Evolutionary conservation across 352 stramenopile species (phyloP), one percentile per base, ranked within the genome.

Genomic region (Globisporangium recalcitrans): DNA sequence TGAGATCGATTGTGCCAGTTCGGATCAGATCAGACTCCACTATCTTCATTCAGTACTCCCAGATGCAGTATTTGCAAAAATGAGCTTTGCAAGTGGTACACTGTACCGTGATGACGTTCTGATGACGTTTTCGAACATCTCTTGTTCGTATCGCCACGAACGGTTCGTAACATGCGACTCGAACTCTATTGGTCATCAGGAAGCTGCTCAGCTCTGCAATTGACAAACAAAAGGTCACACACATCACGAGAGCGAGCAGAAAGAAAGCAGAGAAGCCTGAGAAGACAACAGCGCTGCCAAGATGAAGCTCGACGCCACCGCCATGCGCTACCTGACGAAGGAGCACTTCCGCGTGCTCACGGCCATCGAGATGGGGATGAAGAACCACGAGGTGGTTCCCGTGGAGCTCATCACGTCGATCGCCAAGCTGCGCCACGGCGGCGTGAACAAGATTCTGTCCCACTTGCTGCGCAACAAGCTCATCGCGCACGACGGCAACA

Each of bases 281-380:
- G 68, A 46, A 31, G 36, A 53, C 65, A 69, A 34, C 26, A 42
- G 34, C 19, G n/a, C 40, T 21, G 27, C 48, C 38, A 73, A 65
- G 70, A 95, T 95, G 89, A 98, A 97, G 81, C 87, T 98, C 68
- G 91, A 98, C 69, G 91, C 97, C 52, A 95, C 88, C 22, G 89
- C 86, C 27, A 97, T 98, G 91, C 86, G 91, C 58, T 97, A 97
- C 72, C 82, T 98, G 69, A 96, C 86, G 24, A 94, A 93, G 75
- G 80, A 96, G 82, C 96, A 99, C 81, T 99, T 98, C 78, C 91
- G 97, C 49, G 97, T 99, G 61, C 88, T 99, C 42, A 98, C 96
- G 52, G 96, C 97, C 47, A 97, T 99, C 53, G 98, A 99, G 77
- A 97, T 98, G 80, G 96, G 97, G 58, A 98, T 99, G 97, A 97